phyloP scores from a whole-genome alignment of 2,329 filamentous ascomycete species.

The Penicillium sp. region DNA sequence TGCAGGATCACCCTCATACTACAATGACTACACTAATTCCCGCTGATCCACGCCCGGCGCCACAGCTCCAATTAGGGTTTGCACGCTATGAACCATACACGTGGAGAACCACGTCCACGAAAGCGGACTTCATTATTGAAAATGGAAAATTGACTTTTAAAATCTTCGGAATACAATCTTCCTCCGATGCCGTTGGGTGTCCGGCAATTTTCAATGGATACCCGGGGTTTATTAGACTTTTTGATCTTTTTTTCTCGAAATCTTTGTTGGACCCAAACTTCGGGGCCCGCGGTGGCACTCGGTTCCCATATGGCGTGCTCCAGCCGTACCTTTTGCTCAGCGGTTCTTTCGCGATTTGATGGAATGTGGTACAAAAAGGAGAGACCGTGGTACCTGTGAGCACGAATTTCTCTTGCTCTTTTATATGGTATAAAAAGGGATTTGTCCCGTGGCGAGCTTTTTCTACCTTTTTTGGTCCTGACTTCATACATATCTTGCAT shows the following conservation, averaged over 20 bases:
- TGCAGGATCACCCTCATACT: not conserved
- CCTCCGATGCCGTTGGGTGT: not conserved
- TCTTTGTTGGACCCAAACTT: conserved; percentile 16
- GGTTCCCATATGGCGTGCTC: conserved; percentile 29
- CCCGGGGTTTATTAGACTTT: not conserved
- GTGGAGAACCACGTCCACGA: conserved; percentile 14
- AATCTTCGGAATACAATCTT: not conserved
- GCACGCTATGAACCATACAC: conserved; percentile 6
- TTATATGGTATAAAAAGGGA: not conserved
- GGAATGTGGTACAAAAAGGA: conserved; percentile 30
- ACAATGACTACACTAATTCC: not conserved
- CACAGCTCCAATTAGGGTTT: conserved; percentile 14
- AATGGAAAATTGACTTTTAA: no score
- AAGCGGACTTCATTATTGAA: not conserved
- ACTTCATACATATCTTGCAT: not conserved
- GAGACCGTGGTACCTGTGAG: conserved; percentile 26
- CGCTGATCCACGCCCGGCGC: conserved; percentile 12
- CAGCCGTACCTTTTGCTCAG: conserved; percentile 18
- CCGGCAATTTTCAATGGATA: not conserved
- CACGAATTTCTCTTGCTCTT: conserved; percentile 2
- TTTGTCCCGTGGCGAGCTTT: not conserved
- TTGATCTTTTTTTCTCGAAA: not conserved
- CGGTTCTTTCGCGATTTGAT: conserved; percentile 24
- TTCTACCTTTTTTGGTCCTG: not conserved
- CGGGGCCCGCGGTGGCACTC: conserved; percentile 12